Percentiles rank a stretch among this genome's conserved stretches.
phyloP scores from a whole-genome alignment of 2,329 filamentous ascomycete genomes.

The Aspergillus calidoustus region DNA sequence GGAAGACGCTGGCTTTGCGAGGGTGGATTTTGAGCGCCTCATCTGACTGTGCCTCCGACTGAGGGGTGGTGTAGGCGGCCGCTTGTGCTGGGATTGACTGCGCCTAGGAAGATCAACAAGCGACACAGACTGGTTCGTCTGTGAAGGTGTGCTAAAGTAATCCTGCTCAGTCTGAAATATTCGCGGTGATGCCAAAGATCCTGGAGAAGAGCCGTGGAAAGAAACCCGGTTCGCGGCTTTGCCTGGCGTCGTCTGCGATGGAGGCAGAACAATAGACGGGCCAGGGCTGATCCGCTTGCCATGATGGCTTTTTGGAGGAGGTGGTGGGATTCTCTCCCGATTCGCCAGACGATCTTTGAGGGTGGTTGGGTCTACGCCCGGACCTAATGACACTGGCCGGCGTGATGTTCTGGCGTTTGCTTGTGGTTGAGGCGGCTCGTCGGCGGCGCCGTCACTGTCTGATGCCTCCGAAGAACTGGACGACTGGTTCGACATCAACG shows the following conservation, averaged over 20 bases:
- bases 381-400: constrained; percentile 60
- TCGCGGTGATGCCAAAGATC: constrained; percentile 25
- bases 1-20: constrained; percentile 37
- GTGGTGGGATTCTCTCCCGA: constrained; percentile 68
- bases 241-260: constrained; percentile 29
- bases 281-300: constrained; percentile 70
- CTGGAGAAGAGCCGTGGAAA: constrained; percentile 30
- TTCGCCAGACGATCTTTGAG: constrained; percentile 33
- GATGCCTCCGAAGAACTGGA: constrained; percentile 19
- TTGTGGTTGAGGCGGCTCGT: constrained; percentile 58
- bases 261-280: constrained; percentile 32
- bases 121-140: constrained; percentile 18
- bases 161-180: constrained; percentile 60
- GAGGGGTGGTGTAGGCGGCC: constrained; percentile 54
- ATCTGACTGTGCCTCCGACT: constrained; percentile 54
- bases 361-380: constrained; percentile 53
- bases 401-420: constrained; percentile 56
- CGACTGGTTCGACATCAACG: constrained; percentile 14
- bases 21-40: constrained; percentile 40
- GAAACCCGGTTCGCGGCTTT: constrained; percentile 33
- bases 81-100: constrained; percentile 43
- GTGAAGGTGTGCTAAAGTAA: constrained; percentile 35
- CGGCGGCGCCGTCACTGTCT: constrained; percentile 51
- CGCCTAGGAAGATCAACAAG: constrained; percentile 34
- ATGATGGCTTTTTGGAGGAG: constrained; percentile 74